Base-by-base conservation (phyloP, 1,284 basidiomycete genomes). In the Tremellales sp. region DNA sequence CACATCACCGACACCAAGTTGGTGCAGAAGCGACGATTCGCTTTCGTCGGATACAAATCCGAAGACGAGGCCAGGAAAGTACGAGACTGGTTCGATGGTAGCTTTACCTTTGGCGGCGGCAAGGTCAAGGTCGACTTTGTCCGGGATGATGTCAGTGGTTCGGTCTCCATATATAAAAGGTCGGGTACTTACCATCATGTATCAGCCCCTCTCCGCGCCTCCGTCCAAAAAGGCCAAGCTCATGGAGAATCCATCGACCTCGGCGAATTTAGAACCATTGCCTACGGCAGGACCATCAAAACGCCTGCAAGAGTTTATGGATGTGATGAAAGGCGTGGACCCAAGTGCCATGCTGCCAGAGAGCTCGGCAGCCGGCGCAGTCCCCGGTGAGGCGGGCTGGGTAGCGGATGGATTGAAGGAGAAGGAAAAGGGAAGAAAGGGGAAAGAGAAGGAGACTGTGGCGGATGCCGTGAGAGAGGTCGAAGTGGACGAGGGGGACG, bases 41-140 rank as follows among this genome's bases (percentile, higher is more conserved):
- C 86, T 0, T 98, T 97, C 66, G 79, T 97, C 6, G 94, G 94
- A 0, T 97, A 84, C 77, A 89, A 87, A 70, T 81, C 82, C 0
- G 79, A 85, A 29, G 76, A 79, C 10, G 87, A 97, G 56, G 94
- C 94, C 0, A 54, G 74, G 10, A 78, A 78, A 13, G 90, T 87
- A 0, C 81, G 81, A 66, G 79, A 84, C 37, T 97, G 87, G 84
- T 95, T 90, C 61, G 81, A 95, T 67, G 79, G 81, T 27, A 89
- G 86, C 0, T 97, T 84, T 68, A 60, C 47, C n/a, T 75, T 90
- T 41, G 84, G 84, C 49, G 81, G 85, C 29, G 78, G 82, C 28
- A 78, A 85, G 58, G 82, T 97, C 50, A 81, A 74, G 48, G 87
- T 95, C 7, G 79, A 82, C 35, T 69, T 90, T 34, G 82, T 93